Base-by-base conservation (phyloP, 2,329 filamentous ascomycete species). In the Penicillium fuscoglaucum region DNA sequence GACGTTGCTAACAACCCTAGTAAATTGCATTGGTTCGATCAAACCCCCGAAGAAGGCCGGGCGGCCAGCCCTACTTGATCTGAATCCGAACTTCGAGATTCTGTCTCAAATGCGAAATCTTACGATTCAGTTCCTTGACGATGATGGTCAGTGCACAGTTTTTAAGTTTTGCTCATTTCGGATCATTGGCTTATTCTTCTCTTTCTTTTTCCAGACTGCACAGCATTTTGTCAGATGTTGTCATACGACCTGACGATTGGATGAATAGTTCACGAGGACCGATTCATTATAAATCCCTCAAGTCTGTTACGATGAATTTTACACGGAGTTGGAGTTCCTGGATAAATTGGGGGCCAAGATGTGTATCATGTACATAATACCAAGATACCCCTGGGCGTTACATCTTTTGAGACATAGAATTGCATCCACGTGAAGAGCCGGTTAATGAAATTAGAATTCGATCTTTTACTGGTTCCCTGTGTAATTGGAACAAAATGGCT, bases 81-180 rank as follows among this genome's bases (percentile, higher is more conserved):
- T 78, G 4, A 68, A 70, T 45, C 74, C 75, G 3, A 78, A 77
- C 55, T 77, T 77, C 52, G 76, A 78, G 7, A 65, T 76, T 43
- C 62, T 78, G n/a, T 61, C 74, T 9, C 66, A 74, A 57, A 73
- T 78, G 74, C 74, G 72, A 56, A 68, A 62, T 39, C 48, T 78
- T 41, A 67, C 72, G 45, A 72, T 78, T 43, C 61, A 67, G 33
- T 78, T 78, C 57, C 67, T 78, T 24, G 74, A 78, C 43, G 69
- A 76, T 47, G 57, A 71, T 52, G 76, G 76, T 76, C 66, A 58
- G 68, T 68, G 47, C 49, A 12, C 17, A 21, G 50, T 44, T 29
- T 29, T 29, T 29, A 15, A 26, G 37, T 55, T 53, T 41, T 24
- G 46, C 26, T 43, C 54, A 51, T 47, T 7, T 6, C 17, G 37